Evolutionary conservation across 257 asterid species (phyloP), one percentile per base, ranked within the genome.

Genomic region (Capsicum baccatum): DNA sequence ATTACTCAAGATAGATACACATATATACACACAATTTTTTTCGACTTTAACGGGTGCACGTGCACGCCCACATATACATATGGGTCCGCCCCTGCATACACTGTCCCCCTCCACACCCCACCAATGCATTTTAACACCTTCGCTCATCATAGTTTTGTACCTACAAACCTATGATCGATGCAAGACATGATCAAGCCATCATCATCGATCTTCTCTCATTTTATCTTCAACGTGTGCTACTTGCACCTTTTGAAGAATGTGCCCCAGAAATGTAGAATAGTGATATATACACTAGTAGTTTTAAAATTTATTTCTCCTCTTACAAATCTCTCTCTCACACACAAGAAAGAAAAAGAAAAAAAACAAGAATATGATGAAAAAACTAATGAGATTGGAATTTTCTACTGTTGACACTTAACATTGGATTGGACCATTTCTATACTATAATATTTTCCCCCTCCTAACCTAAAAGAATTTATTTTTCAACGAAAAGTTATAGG

Each of bases 211-310:
- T 64, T 11, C 14, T 64, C 9, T 33, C 10, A 33, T 33, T 26
- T 64, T 33, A 26, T 26, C 33, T 26, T 26, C 33, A 26, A 26
- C 33, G 33, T 26, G 33, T 26, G 33, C 33, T 26, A 64, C n/a
- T 64, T 33, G 0, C 2, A 62, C 10, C 0, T 6, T 62, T 3
- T 0, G 1, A 6, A 62, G 39, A 21, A 4, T 21, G 3, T 9
- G 69, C 39, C 5, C 21, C 69, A 26, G 1, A 21, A 21, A 63
- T 9, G 10, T 21, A 9, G 8, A 4, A 63, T 10, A 21, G 26
- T 21, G 8, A 10, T 26, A 21, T 63, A 63, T 10, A 63, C 17
- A 0, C 9, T 10, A 63, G 14, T 60, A n/a, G 6, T 50, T 50
- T 50, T 50, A 8, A 8, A 63, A 21, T 10, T 63, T 2, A 26